These are phyloP conservation scores for Boletus edulis DNA, from an alignment of 768 basidiomycete species.

Conservation along the genomic window DNA sequence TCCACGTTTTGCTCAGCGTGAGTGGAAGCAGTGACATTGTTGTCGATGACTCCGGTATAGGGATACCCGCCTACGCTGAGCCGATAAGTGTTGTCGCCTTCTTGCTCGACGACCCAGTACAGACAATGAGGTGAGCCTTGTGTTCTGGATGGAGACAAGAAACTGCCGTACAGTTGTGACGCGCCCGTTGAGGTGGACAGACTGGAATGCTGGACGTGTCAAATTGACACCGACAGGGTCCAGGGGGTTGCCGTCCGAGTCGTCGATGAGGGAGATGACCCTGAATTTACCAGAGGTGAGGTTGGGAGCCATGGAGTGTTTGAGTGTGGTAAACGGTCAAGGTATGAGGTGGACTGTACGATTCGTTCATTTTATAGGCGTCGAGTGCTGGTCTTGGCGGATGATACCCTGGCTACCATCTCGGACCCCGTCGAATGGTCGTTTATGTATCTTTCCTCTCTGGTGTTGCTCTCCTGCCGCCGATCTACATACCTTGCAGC, in stretches of 20 bases:
- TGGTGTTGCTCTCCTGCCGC: no score
- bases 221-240: background rate
- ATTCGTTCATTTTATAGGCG: background rate
- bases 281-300: rapidly evolving
- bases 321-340: background rate
- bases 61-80: background rate
- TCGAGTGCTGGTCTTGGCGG: background rate
- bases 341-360: background rate
- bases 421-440: no score
- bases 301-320: background rate
- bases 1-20: background rate
- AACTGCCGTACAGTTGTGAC: background rate
- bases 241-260: background rate
- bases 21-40: background rate
- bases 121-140: background rate
- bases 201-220: background rate
- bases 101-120: background rate
- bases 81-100: background rate
- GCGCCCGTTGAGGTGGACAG: background rate
- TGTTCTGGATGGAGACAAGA: background rate
- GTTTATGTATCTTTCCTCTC: no score
- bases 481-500: no score
- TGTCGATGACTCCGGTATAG: background rate
- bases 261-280: background rate
- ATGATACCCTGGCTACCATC: no score